These are phyloP conservation scores for Sphagnurus paluster DNA, from an alignment of 1,284 basidiomycete species.

Conservation along the genomic window DNA sequence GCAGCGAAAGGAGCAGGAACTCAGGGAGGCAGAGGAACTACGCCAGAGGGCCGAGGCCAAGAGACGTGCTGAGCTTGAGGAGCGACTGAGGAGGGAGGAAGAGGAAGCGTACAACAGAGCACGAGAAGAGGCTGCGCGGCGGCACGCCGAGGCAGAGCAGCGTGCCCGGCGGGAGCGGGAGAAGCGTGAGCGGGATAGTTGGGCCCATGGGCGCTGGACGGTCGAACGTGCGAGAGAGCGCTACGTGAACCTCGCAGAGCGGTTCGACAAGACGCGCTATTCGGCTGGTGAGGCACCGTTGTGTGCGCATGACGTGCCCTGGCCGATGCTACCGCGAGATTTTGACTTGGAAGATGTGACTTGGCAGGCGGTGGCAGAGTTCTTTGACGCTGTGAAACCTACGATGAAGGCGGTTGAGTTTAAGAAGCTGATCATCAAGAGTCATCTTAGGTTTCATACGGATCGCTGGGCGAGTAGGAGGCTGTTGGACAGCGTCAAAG, in stretches of 20 bases:
- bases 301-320: slow-evolving; percentile 62
- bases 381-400: slow-evolving; percentile 53
- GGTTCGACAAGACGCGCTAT: slow-evolving; percentile 63
- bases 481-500: slow-evolving; percentile 48
- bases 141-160: slow-evolving; percentile 4
- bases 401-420: slow-evolving; percentile 61
- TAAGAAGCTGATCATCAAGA: slow-evolving; percentile 62
- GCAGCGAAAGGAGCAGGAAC: slow-evolving; percentile 45
- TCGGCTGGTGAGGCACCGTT: slow-evolving; percentile 47
- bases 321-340: slow-evolving; percentile 63
- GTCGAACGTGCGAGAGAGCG: slow-evolving; percentile 36
- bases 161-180: slow-evolving; percentile 34
- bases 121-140: slow-evolving; percentile 30
- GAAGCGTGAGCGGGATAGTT: slow-evolving; percentile 45
- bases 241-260: slow-evolving; percentile 1
- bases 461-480: slow-evolving; percentile 63
- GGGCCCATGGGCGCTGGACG: slow-evolving; percentile 59
- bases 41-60: slow-evolving; percentile 34
- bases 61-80: slow-evolving; percentile 30
- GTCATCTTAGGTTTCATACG: slow-evolving; percentile 68
- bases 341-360: slow-evolving; percentile 64
- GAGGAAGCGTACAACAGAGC: slow-evolving; percentile 27
- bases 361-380: slow-evolving; percentile 68
- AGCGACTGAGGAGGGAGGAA: slow-evolving; percentile 13
- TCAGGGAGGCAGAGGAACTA: slow-evolving; percentile 42